Conservation (phyloP, 768 basidiomycete species). For the Macrolepiota fuliginosa region DNA sequence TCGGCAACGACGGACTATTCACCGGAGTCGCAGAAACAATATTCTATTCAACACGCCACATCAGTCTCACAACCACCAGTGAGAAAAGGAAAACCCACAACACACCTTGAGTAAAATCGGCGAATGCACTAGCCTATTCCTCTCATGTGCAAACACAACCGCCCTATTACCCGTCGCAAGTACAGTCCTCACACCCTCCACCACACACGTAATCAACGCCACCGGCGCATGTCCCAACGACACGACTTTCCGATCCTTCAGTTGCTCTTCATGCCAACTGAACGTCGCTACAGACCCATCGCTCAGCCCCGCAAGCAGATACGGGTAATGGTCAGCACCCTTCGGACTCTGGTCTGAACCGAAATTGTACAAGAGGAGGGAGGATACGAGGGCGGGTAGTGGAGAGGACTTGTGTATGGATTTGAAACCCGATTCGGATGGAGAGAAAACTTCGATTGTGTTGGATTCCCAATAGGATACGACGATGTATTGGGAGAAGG, state of each 20-base stretch:
- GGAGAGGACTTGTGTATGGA: slow-evolving; percentile 33
- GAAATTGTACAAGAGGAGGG: slow-evolving; percentile 58
- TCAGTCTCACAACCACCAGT: background rate
- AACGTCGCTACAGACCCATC: slow-evolving; percentile 71
- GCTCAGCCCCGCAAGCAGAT: slow-evolving; percentile 70
- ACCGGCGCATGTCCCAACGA: slow-evolving; percentile 71
- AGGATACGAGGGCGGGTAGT: slow-evolving; percentile 45
- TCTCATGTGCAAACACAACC: slow-evolving; percentile 67
- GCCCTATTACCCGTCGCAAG: slow-evolving; percentile 74
- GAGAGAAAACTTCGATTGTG: slow-evolving; percentile 52
- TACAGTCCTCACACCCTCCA: slow-evolving; percentile 54
- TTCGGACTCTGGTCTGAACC: slow-evolving; percentile 33
- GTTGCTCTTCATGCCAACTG: slow-evolving; percentile 40
- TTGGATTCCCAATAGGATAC: slow-evolving; percentile 81
- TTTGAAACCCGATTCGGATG: slow-evolving; percentile 22
- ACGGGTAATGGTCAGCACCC: slow-evolving; percentile 37
- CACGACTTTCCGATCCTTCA: slow-evolving; percentile 53
- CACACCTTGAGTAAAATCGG: slow-evolving; percentile 68
- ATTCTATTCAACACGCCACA: slow-evolving; percentile 32
- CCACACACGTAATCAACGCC: slow-evolving; percentile 48
- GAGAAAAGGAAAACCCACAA: background rate
- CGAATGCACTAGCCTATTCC: slow-evolving; percentile 60
- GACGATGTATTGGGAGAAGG: slow-evolving; percentile 46
- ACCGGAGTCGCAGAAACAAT: slow-evolving; percentile 50
- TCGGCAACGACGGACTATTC: slow-evolving; percentile 43